Evolutionary conservation across 2,329 filamentous ascomycete genomes (phyloP), one percentile per base, ranked within the genome.

Genomic region (Neophaeococcomyces aloes): DNA sequence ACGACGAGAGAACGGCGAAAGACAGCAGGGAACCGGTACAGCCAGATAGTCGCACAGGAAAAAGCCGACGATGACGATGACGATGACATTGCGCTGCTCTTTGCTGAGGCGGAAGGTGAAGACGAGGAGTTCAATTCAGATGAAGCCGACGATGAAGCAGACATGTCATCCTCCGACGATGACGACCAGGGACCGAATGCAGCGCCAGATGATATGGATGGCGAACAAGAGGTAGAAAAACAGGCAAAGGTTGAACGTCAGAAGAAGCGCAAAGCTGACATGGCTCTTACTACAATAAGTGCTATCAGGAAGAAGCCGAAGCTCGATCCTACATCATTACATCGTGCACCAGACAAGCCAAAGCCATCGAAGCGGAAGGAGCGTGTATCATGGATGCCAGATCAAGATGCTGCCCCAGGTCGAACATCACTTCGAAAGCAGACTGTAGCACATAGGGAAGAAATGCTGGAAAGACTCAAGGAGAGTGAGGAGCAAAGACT

Each of bases 141-240:
- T 8, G 75, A 75, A 42, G 76, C 68, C 2, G 85, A 82, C 1
- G 89, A 95, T 59, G 79, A 85, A 53, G 80, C 85, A 36, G 81
- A 95, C 69, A 86, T 93, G 56, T 93, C 86, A 0, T 85, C 79
- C 0, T 83, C 86, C 51, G 83, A 87, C 36, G 86, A 91, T 38
- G 86, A 93, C 48, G 81, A 86, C 46, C 79, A 76, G 62, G 70
- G 78, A 40, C 71, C 81, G 1, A 62, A 61, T 47, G 61, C 59
- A 42, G 65, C 60, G 7, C 64, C 72, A 15, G 78, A 91, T 52
- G 86, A 94, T 32, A 62, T 91, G 3, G 84, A 86, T 45, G 91
- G 91, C 27, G 91, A 98, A 65, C 83, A 81, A 56, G 86, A 94
- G 63, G 63, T 98, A 43, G 79, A 91, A 64, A 81, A 77, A 51